Evolutionary conservation across 345 rosid genomes (phyloP).

Genomic region (Salix purpurea): DNA sequence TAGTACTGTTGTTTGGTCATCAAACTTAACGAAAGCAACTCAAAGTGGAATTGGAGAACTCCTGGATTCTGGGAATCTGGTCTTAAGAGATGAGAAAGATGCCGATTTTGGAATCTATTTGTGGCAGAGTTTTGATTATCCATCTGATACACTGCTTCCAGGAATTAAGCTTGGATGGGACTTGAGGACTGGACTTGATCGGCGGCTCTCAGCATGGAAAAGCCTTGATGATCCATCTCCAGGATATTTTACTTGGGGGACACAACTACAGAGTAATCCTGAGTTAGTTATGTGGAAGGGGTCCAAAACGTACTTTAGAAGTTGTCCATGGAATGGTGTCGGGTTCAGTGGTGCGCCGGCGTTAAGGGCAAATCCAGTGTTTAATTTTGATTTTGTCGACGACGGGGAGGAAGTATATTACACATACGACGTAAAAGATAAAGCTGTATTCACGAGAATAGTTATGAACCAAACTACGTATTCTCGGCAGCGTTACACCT

Average conservation of each 20-base stretch:
- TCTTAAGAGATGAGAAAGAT: conserved; percentile 1
- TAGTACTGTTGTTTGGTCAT: conserved; percentile 7
- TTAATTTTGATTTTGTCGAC: no score
- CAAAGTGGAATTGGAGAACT: neutral
- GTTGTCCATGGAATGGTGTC: no score
- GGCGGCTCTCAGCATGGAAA: conserved; percentile 7
- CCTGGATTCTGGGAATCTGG: conserved; percentile 11
- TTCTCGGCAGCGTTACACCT: no score
- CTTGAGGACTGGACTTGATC: neutral
- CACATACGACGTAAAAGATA: no score
- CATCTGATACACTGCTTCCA: conserved; percentile 7
- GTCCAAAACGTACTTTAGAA: neutral
- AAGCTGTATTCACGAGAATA: no score
- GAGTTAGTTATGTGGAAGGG: neutral
- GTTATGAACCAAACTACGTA: no score
- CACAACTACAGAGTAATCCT: neutral
- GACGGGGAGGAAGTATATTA: no score
- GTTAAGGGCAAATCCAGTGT: no score
- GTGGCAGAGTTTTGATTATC: conserved; percentile 20
- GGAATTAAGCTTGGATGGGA: conserved; percentile 16
- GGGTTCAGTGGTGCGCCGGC: no score
- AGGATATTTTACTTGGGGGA: neutral
- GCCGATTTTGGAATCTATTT: neutral
- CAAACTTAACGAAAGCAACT: neutral
- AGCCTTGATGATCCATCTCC: conserved; percentile 6